These are phyloP conservation scores for Helicocarpus griseus DNA, from an alignment of 2,329 filamentous ascomycete species.

Conservation along the genomic window DNA sequence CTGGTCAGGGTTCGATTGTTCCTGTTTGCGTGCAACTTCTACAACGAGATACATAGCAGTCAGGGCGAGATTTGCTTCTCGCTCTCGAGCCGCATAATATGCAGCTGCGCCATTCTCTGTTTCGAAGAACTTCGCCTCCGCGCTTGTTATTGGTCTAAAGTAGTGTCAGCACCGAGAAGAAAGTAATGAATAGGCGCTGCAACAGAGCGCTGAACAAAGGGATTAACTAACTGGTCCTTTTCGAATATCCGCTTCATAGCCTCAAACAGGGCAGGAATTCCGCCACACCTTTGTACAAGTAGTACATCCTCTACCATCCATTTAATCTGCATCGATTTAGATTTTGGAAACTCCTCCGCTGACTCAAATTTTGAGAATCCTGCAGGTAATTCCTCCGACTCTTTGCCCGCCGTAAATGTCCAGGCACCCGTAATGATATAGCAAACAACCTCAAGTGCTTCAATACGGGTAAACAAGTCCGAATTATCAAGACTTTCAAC, in stretches of 20 bases:
- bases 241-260: slow-evolving; percentile 32
- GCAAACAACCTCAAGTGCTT: slow-evolving; percentile 37
- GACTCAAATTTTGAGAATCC: slow-evolving; percentile 9
- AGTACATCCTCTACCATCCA: slow-evolving; percentile 37
- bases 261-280: slow-evolving; percentile 27
- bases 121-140: slow-evolving; percentile 15
- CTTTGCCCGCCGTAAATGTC: slow-evolving; percentile 53
- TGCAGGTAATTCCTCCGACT: slow-evolving; percentile 24
- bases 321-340: slow-evolving; percentile 38
- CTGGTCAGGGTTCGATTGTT: slow-evolving; percentile 11
- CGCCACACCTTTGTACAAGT: slow-evolving; percentile 27
- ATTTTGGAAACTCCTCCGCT: slow-evolving; percentile 34
- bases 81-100: slow-evolving; percentile 27
- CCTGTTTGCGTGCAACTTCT: slow-evolving; percentile 31
- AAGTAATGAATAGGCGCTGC: background rate
- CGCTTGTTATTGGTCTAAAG: background rate
- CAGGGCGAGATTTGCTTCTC: slow-evolving; percentile 33
- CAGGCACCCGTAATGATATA: slow-evolving; percentile 59
- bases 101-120: slow-evolving; percentile 24
- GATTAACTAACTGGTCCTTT: slow-evolving; percentile 20
- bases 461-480: slow-evolving; percentile 33
- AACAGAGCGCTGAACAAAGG: background rate
- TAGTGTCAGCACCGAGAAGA: background rate
- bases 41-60: slow-evolving; percentile 35
- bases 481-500: slow-evolving; percentile 28